Evolutionary conservation across 208 protist species (phyloP).

Genomic region (Angomonas deanei): DNA sequence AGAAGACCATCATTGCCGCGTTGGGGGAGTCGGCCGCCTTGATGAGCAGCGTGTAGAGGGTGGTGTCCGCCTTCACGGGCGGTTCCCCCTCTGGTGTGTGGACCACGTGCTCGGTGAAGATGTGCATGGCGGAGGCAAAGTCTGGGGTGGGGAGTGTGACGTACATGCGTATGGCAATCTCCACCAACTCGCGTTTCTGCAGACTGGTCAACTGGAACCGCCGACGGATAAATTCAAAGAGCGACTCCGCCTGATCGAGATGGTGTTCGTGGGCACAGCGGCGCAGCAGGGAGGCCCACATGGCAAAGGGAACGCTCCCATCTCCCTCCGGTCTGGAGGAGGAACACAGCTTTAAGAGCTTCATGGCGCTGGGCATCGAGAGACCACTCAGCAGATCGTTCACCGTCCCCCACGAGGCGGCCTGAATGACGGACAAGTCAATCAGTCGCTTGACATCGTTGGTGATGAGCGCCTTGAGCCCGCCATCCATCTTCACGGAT

Average conservation of each 20-base stretch:
- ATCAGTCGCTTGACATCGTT: slow-evolving; percentile 67
- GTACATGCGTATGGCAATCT: slow-evolving; percentile 90
- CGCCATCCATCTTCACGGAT: slow-evolving; percentile 68
- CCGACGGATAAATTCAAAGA: slow-evolving; percentile 73
- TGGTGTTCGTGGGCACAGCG: slow-evolving; percentile 64
- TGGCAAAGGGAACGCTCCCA: slow-evolving; percentile 54
- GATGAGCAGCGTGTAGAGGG: slow-evolving; percentile 69
- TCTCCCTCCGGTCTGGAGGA: slow-evolving; percentile 8
- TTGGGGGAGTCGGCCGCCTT: slow-evolving; percentile 69
- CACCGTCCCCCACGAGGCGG: slow-evolving; percentile 65
- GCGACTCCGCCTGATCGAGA: slow-evolving; percentile 66
- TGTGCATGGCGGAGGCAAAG: slow-evolving; percentile 48
- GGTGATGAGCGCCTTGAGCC: slow-evolving; percentile 54
- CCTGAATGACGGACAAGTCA: slow-evolving; percentile 22
- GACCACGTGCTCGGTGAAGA: slow-evolving; percentile 74
- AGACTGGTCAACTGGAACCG: slow-evolving; percentile 31
- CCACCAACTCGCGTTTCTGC: slow-evolving; percentile 75
- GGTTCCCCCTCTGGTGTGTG: slow-evolving; percentile 41
- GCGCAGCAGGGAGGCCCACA: slow-evolving; percentile 80
- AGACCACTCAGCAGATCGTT: slow-evolving; percentile 78
- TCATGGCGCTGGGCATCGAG: slow-evolving; percentile 72
- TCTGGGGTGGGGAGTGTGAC: slow-evolving; percentile 58
- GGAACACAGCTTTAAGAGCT: slow-evolving; percentile 49
- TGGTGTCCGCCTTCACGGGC: slow-evolving; percentile 25
- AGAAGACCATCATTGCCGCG: slow-evolving; percentile 80